phyloP scores from a whole-genome alignment of 176 grass and related monocot species.

The Triticum aestivum region DNA sequence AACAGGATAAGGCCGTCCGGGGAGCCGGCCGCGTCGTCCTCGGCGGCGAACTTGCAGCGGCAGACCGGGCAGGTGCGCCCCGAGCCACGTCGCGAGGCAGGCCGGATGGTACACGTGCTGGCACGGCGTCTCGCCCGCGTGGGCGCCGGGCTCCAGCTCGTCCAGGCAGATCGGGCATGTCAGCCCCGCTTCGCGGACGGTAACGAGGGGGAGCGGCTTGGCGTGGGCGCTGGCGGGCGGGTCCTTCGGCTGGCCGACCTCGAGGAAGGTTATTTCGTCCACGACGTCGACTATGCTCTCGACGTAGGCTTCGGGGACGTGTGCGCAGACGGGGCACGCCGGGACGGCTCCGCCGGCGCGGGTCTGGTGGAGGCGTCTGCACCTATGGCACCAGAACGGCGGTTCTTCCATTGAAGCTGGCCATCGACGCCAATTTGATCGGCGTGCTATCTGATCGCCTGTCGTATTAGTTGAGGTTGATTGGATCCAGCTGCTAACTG shows the following conservation, averaged over 20 bases:
- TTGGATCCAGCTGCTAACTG: neutral
- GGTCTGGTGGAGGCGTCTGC: neutral
- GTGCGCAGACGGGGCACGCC: neutral
- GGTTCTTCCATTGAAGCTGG: neutral
- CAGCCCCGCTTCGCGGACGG: neutral
- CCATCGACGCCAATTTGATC: neutral
- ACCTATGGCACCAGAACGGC: slow-evolving; percentile 18
- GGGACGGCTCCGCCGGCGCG: neutral
- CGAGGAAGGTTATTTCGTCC: neutral
- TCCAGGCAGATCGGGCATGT: slow-evolving; percentile 38
- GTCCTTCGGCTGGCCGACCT: neutral
- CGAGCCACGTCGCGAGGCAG: slow-evolving; percentile 31
- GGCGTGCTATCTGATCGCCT: neutral
- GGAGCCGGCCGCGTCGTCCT: neutral
- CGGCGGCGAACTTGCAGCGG: neutral
- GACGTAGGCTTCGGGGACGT: neutral
- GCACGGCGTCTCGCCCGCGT: slow-evolving; percentile 26
- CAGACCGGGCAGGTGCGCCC: slow-evolving; percentile 29
- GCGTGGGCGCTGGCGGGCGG: neutral
- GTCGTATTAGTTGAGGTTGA: neutral
- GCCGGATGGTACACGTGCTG: slow-evolving; percentile 22
- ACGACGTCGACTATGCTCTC: slow-evolving; percentile 22
- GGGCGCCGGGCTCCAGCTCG: neutral
- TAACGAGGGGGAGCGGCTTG: neutral
- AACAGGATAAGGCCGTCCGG: slow-evolving; percentile 30